phyloP scores from a whole-genome alignment of 148 eudicot species.

The Selenicereus undatus region DNA sequence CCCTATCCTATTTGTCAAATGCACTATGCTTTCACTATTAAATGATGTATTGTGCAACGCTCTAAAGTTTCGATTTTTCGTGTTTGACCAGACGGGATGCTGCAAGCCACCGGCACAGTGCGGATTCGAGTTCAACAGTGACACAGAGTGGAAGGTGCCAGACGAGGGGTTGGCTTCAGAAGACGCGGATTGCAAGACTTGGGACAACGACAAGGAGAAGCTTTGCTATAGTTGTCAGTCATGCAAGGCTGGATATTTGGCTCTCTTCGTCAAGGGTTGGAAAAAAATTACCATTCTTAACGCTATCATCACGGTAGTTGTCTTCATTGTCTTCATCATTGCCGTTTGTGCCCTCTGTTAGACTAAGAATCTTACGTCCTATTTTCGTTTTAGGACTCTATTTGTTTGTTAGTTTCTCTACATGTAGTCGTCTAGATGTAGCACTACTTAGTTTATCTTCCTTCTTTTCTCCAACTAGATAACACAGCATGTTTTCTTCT shows the following conservation, averaged over 20 bases:
- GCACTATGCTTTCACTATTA: background rate
- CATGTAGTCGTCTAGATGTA: background rate
- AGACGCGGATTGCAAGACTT: constrained; percentile 31
- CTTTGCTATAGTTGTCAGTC: constrained; percentile 38
- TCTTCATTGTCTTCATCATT: constrained; percentile 31
- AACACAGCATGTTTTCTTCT: too few species aligned
- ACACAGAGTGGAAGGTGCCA: constrained; percentile 29
- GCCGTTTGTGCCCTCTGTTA: constrained; percentile 34
- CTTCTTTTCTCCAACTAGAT: background rate
- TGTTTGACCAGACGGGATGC: constrained; percentile 31
- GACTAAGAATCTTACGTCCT: background rate
- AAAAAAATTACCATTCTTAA: constrained; percentile 24
- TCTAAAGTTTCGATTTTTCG: background rate
- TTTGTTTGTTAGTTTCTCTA: background rate
- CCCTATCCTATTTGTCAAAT: too few species aligned
- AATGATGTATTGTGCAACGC: background rate
- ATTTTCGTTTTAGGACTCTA: background rate
- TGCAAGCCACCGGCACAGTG: constrained; percentile 42
- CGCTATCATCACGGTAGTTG: constrained; percentile 23
- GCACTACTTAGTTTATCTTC: background rate
- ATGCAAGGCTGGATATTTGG: constrained; percentile 42
- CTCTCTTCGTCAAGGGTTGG: constrained; percentile 33
- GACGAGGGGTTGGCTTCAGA: constrained; percentile 22
- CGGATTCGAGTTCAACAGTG: constrained; percentile 29
- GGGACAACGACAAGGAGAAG: constrained; percentile 27